Evolutionary conservation across 2,329 filamentous ascomycete genomes (phyloP).

Genomic region (Colletotrichum scovillei): DNA sequence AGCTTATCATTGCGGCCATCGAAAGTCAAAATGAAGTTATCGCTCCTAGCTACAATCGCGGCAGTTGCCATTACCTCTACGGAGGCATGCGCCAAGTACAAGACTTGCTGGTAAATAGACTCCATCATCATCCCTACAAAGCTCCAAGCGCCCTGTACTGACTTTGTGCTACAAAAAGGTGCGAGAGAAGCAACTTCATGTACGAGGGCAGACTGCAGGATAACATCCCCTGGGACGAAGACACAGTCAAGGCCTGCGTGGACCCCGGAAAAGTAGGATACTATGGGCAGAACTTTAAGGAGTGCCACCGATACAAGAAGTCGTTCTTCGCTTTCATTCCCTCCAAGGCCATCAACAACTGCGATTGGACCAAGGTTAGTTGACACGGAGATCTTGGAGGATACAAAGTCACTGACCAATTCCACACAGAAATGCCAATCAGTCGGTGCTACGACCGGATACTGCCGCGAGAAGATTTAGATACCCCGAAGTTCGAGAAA

Average conservation of each 20-base stretch:
- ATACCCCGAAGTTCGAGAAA: background rate
- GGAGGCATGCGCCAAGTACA: slow-evolving; percentile 21
- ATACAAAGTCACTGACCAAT: background rate
- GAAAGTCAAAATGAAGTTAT: slow-evolving; percentile 2
- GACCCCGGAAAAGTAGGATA: background rate
- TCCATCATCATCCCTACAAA: no score
- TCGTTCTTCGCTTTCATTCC: background rate
- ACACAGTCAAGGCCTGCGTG: background rate
- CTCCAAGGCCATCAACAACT: slow-evolving; percentile 15
- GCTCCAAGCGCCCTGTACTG: background rate
- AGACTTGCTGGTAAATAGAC: background rate
- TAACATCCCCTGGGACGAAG: slow-evolving; percentile 5
- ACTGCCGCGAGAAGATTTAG: background rate
- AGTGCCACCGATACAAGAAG: slow-evolving; percentile 19
- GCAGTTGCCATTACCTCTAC: slow-evolving; percentile 3
- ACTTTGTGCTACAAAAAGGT: background rate
- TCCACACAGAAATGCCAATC: background rate
- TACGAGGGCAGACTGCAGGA: slow-evolving; percentile 4
- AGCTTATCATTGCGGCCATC: background rate
- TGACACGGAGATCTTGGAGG: background rate
- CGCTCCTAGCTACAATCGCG: background rate
- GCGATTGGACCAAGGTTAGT: slow-evolving; percentile 14
- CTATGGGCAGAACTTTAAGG: slow-evolving; percentile 16
- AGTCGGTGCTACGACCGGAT: background rate
- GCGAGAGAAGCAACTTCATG: background rate